Evolutionary conservation across 164 flowering plant genomes (phyloP).

Genomic region (Dillenia turbinata): DNA sequence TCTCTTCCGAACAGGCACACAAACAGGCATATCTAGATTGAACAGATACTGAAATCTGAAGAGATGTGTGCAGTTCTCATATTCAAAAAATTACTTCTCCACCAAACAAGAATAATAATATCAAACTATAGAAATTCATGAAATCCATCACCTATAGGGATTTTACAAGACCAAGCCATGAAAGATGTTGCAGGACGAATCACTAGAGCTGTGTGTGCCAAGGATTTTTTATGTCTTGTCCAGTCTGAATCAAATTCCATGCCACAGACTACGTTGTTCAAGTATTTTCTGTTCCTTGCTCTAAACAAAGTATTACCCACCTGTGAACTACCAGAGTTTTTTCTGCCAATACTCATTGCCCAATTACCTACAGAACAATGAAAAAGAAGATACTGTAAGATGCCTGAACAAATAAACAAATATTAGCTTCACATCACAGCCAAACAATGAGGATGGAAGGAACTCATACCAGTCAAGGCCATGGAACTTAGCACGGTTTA

Average conservation of each 20-base stretch:
- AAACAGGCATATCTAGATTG: constrained; percentile 40
- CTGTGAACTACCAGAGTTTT: constrained; percentile 16
- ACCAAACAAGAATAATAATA: constrained; percentile 6
- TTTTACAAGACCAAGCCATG: constrained; percentile 78
- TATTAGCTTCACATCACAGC: background rate
- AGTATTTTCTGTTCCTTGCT: constrained; percentile 17
- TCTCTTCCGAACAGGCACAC: constrained; percentile 43
- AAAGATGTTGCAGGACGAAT: constrained; percentile 42
- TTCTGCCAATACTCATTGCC: constrained; percentile 47
- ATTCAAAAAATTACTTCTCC: constrained; percentile 9
- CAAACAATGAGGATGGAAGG: background rate
- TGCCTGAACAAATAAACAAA: background rate
- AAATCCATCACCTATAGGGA: constrained; percentile 69
- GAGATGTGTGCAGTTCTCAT: constrained; percentile 11
- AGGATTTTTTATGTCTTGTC: constrained; percentile 39
- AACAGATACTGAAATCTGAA: constrained; percentile 5
- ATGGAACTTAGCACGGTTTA: constrained; percentile 39
- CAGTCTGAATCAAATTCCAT: constrained; percentile 69
- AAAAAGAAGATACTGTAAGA: background rate
- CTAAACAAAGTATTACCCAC: constrained; percentile 10
- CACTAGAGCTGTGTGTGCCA: constrained; percentile 37
- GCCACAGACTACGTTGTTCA: constrained; percentile 27
- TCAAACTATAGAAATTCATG: constrained; percentile 61
- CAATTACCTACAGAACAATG: constrained; percentile 28
- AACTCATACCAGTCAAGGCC: constrained; percentile 46